Evolutionary conservation across 2,329 filamentous ascomycete genomes (phyloP).

Genomic region (Epichloe elymi): DNA sequence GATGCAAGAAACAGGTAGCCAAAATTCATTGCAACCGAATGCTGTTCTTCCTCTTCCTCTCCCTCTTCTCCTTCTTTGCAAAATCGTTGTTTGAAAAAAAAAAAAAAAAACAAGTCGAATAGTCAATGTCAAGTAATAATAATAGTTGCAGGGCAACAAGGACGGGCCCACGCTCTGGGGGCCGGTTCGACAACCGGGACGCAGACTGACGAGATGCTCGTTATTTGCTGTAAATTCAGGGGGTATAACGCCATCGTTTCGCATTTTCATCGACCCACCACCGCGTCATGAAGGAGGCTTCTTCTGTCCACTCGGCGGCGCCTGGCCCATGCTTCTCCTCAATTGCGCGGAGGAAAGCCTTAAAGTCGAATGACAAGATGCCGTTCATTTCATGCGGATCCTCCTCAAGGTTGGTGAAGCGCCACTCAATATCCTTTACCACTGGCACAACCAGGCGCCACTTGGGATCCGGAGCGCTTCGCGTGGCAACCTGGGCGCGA

Average conservation of each 20-base stretch:
- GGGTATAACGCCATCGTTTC: constrained; percentile 19
- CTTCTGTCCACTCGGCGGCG: constrained; percentile 19
- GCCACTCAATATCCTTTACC: constrained; percentile 17
- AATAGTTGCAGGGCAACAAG: not conserved
- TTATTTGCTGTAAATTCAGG: not conserved
- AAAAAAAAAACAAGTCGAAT: not conserved
- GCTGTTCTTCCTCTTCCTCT: not conserved
- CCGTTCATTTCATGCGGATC: constrained; percentile 18
- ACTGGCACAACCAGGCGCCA: constrained; percentile 14
- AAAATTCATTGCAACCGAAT: constrained; percentile 1
- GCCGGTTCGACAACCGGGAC: not conserved
- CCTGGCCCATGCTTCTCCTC: constrained; percentile 13
- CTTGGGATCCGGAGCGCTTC: constrained; percentile 9
- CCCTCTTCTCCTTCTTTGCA: not conserved
- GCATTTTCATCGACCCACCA: constrained; percentile 24
- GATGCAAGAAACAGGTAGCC: not conserved
- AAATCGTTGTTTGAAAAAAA: not conserved
- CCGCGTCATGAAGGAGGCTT: constrained; percentile 18
- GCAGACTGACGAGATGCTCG: too few relatives aligned
- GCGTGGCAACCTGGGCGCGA: constrained; percentile 11
- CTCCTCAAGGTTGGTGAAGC: constrained; percentile 15
- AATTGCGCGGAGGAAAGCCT: constrained; percentile 10
- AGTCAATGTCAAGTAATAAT: not conserved
- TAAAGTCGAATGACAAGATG: constrained; percentile 14
- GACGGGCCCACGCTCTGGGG: not conserved